Percentiles rank a stretch among this genome's conserved stretches.
Conservation (phyloP, 2,329 filamentous ascomycete species). For the Colletotrichum simmondsii region DNA sequence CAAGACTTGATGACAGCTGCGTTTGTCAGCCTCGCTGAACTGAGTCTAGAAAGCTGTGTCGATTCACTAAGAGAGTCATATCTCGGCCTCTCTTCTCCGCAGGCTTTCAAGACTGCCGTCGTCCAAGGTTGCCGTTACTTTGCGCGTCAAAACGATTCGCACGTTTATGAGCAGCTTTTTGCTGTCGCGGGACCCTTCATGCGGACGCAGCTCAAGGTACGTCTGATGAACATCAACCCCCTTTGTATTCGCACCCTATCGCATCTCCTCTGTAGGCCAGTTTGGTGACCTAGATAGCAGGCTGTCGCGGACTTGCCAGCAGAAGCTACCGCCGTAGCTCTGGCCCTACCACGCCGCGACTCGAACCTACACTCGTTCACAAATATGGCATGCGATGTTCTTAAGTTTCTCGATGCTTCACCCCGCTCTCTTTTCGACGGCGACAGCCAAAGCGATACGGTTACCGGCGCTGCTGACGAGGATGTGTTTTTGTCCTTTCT, state of each 20-base stretch:
- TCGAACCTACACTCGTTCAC: conserved; percentile 51
- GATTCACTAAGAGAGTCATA: conserved; percentile 68
- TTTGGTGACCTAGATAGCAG: conserved; percentile 39
- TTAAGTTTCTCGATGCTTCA: conserved; percentile 67
- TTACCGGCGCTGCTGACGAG: conserved; percentile 36
- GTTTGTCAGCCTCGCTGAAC: conserved; percentile 72
- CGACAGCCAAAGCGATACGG: conserved; percentile 2
- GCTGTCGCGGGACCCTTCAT: conserved; percentile 66
- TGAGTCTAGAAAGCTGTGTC: conserved; percentile 69
- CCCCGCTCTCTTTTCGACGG: conserved; percentile 57
- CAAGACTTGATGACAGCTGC: conserved; percentile 74
- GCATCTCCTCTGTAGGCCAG: not conserved
- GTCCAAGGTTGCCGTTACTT: conserved; percentile 73
- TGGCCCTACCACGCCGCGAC: conserved; percentile 50
- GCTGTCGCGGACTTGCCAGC: conserved; percentile 51
- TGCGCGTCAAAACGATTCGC: conserved; percentile 60
- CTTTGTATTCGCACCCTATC: not conserved
- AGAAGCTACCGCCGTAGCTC: conserved; percentile 43
- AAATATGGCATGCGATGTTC: conserved; percentile 61
- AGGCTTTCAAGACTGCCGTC: conserved; percentile 70
- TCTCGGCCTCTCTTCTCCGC: conserved; percentile 65
- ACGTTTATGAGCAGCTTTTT: conserved; percentile 66
- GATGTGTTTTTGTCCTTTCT: conserved; percentile 64
- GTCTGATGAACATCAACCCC: conserved; percentile 20
- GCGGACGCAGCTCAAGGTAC: conserved; percentile 66